Evolutionary conservation across 2,329 filamentous ascomycete species (phyloP), one percentile per base, ranked within the genome.

Genomic region (Venturia effusa): DNA sequence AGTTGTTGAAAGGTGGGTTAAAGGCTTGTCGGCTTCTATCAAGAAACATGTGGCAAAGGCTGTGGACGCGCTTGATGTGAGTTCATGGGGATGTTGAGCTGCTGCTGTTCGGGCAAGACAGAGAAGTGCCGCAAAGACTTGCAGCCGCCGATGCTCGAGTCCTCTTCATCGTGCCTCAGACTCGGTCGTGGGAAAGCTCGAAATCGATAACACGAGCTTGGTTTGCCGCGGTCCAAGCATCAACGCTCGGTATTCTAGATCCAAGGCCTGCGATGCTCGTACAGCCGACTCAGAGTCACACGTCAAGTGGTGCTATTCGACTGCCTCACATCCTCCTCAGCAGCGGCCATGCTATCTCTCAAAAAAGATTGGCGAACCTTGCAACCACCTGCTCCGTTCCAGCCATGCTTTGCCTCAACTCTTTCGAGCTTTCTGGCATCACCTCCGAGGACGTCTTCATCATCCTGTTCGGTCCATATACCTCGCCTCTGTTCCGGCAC

Each of bases 391-490:
- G 39, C 59, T 37, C 61, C 67, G 0, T 72, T 70, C n/a, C 67
- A 66, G 2, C 79, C 79, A 69, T 81, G 79, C 66, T 81, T 81
- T 55, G 73, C 66, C 61, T 76, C 61, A 32, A 79, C 67, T 41
- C 69, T 69, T 43, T 74, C 65, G 27, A 79, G 70, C 2, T 66
- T 69, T 22, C 71, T 71, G 32, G 67, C 68, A 67, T 79, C 70
- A 3, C 48, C 55, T 10, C 71, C 73, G 43, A 73, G 67, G 39
- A 80, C 63, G 27, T 69, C 69, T 37, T 70, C 66, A 64, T 81
- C 79, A 64, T 81, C 79, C 45, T 75, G 71, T 11, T 72, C 66
- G 7, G 79, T 80, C 79, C 79, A 81, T 22, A 80, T 75, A 4
- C 79, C 79, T 19, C 66, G 72, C 63, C 77, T 73, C 61, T 78